Conservation (phyloP, 2,329 filamentous ascomycete genomes). For the Trichoderma aggressivum region DNA sequence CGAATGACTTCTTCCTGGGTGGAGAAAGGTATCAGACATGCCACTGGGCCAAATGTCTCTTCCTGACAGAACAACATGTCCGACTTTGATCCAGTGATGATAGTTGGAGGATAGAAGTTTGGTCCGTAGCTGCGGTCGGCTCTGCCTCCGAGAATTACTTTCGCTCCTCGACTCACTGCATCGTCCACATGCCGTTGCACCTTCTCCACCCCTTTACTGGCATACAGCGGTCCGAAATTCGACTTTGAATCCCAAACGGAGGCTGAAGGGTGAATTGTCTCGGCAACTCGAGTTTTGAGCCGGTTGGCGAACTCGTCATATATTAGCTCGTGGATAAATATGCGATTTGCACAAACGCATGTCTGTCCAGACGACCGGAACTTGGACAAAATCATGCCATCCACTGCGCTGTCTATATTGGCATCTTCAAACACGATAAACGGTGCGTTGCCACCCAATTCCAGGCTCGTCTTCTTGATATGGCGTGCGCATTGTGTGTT, state of each 20-base stretch:
- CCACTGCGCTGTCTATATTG: slow-evolving; percentile 64
- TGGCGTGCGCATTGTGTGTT: too few species aligned
- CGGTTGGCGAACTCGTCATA: slow-evolving; percentile 60
- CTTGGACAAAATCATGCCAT: slow-evolving; percentile 58
- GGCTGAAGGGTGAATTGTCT: slow-evolving; percentile 59
- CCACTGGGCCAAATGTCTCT: slow-evolving; percentile 75
- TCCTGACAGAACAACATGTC: slow-evolving; percentile 66
- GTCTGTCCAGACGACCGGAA: slow-evolving; percentile 90
- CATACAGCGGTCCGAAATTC: slow-evolving; percentile 63
- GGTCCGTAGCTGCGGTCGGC: slow-evolving; percentile 19
- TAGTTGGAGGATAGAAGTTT: slow-evolving; percentile 71
- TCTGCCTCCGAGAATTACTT: slow-evolving; percentile 56
- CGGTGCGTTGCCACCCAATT: slow-evolving; percentile 44
- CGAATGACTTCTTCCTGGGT: slow-evolving; percentile 68
- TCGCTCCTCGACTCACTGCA: slow-evolving; percentile 60
- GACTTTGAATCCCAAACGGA: slow-evolving; percentile 53
- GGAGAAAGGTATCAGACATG: slow-evolving; percentile 66
- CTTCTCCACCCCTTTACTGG: slow-evolving; percentile 53
- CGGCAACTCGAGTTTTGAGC: background rate
- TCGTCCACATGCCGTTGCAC: slow-evolving; percentile 63
- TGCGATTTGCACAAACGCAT: slow-evolving; percentile 78
- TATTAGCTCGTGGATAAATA: slow-evolving; percentile 69
- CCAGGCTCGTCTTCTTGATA: too few species aligned
- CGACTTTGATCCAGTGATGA: slow-evolving; percentile 59
- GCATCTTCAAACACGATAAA: slow-evolving; percentile 78